Base-by-base conservation (phyloP, 495 filamentous ascomycete species). In the Daldinia childiae region DNA sequence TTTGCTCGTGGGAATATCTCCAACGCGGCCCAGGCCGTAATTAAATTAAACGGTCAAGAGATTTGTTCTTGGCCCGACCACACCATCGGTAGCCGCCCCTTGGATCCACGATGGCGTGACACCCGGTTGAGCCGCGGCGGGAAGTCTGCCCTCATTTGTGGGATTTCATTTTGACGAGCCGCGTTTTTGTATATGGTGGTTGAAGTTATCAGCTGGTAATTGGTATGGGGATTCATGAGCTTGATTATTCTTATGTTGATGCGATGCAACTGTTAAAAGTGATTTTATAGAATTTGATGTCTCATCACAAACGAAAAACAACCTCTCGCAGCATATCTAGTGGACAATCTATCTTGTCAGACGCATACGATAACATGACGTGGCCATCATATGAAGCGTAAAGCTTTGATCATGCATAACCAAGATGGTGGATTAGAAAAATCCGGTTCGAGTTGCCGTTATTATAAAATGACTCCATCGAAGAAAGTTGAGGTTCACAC, bases 1-100 rank as follows among this genome's bases (percentile, higher is more conserved):
- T 34, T 30, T 34, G 14, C 5, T 29, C 2, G 24, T 43, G 24
- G 15, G 14, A 34, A 26, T 15, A 26, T 62, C 66, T 59, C 66
- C 55, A 48, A 48, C 61, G 55, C 26, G 34, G 21, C 17, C 60
- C 15, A 48, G 29, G 62, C 62, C 45, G 66, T 39, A 65, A 69
- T 51, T 58, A 69, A 69, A 73, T 66, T 69, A 69, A 66, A 73
- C 52, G 66, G 66, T 24, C 24, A n/a, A 19, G 7, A 34, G 39
- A 39, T 57, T 57, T 21, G 30, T 19, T 58, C 58, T 69, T 73
- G 26, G 66, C 58, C 34, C 21, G 26, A 54, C 65, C 62, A 62
- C 66, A 63, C 71, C 34, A 69, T 59, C 51, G 71, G 66, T 73
- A 69, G 58, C 62, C 62, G 62, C 62, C 19, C 50, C 14, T 43